phyloP scores from a whole-genome alignment of 2,329 filamentous ascomycete genomes.

The Pseudocercospora cruenta region DNA sequence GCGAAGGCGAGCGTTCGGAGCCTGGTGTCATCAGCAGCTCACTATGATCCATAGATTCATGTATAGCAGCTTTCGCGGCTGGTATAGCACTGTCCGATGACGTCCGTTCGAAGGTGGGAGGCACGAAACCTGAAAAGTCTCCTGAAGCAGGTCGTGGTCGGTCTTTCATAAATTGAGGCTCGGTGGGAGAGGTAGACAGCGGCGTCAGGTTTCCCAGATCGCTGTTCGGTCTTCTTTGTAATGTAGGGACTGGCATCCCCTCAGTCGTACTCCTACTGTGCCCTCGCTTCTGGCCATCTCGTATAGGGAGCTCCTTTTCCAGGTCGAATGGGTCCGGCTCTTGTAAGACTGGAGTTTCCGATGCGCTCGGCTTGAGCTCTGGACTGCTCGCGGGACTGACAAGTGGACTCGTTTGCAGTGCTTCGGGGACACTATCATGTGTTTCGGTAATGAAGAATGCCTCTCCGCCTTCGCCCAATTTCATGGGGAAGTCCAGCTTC shows the following conservation, averaged over 20 bases:
- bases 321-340: constrained; percentile 74
- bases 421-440: constrained; percentile 85
- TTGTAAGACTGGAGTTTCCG: constrained; percentile 53
- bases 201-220: constrained; percentile 48
- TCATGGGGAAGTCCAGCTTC: constrained; percentile 96
- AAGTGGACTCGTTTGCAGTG: constrained; percentile 89
- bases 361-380: constrained; percentile 57
- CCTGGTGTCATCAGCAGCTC: constrained; percentile 27
- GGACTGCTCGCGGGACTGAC: constrained; percentile 90
- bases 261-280: constrained; percentile 36
- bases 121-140: constrained; percentile 25
- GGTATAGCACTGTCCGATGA: constrained; percentile 60
- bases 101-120: constrained; percentile 48
- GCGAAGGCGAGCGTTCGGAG: constrained; percentile 28
- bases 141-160: constrained; percentile 24
- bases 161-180: constrained; percentile 15
- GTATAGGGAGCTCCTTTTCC: constrained; percentile 44
- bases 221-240: constrained; percentile 46
- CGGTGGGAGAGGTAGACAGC: constrained; percentile 20
- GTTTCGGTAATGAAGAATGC: constrained; percentile 99
- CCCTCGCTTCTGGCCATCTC: constrained; percentile 14
- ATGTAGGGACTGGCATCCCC: constrained; percentile 25
- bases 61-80: constrained; percentile 45
- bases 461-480: constrained; percentile 94
- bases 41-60: constrained; percentile 37